Conservation (phyloP, 805 yeast genomes). For the Candida pini region DNA sequence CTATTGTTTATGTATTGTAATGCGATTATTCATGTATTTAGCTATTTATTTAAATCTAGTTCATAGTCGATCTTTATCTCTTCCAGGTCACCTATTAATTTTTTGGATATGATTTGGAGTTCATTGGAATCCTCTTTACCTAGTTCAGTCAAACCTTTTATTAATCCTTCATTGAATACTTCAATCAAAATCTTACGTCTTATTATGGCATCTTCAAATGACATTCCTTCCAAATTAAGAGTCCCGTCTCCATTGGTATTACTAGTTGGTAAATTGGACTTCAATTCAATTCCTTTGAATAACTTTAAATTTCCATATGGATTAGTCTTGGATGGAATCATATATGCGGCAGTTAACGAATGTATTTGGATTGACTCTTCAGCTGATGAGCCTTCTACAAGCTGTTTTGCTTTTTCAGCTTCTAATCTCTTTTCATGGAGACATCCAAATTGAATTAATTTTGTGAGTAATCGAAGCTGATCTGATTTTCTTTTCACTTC, state of each 20-base stretch:
- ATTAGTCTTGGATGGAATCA: slow-evolving; percentile 51
- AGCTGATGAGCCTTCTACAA: background rate
- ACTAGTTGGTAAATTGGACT: background rate
- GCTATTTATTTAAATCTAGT: slow-evolving; percentile 8
- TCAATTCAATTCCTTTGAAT: slow-evolving; percentile 36
- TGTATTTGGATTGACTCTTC: slow-evolving; percentile 30
- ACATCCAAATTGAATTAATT: slow-evolving; percentile 23
- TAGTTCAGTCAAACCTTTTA: slow-evolving; percentile 42
- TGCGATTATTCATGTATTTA: too few species aligned
- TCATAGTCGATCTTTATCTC: slow-evolving; percentile 17
- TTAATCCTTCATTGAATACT: slow-evolving; percentile 43
- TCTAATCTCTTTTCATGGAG: slow-evolving; percentile 11
- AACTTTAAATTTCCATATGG: slow-evolving; percentile 63
- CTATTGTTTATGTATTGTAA: background rate
- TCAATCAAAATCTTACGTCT: slow-evolving; percentile 50
- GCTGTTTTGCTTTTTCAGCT: background rate
- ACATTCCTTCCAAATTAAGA: slow-evolving; percentile 36
- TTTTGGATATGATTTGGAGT: slow-evolving; percentile 11
- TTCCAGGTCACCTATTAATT: slow-evolving; percentile 10
- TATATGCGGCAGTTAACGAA: slow-evolving; percentile 44
- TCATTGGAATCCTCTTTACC: slow-evolving; percentile 47
- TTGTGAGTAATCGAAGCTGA: slow-evolving; percentile 37
- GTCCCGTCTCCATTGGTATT: slow-evolving; percentile 9
- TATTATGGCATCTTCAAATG: slow-evolving; percentile 58
- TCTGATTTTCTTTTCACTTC: slow-evolving; percentile 28